A percentile compares a stretch with the other conserved stretches of the same genome.
Evolutionary conservation across 164 flowering plant genomes (phyloP).

Genomic region (Litsea cubeba): DNA sequence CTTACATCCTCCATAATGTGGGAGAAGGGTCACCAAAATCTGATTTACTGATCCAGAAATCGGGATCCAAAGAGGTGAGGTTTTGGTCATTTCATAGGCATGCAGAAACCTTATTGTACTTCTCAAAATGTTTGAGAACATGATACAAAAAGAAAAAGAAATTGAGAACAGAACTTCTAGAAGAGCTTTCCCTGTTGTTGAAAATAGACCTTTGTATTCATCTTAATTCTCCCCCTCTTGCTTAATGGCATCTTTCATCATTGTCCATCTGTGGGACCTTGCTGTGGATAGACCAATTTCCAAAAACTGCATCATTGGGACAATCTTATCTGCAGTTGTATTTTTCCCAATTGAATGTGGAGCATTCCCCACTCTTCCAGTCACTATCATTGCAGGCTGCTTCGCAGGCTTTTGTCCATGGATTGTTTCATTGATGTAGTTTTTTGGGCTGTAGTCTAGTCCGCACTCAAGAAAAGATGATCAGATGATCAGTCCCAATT

Average conservation of each 20-base stretch:
- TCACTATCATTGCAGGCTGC: not conserved
- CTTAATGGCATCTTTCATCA: not conserved
- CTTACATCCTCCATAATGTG: conserved; percentile 60
- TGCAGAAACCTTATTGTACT: not conserved
- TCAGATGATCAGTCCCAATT: not conserved
- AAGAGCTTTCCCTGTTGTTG: not conserved
- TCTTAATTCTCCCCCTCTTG: not conserved
- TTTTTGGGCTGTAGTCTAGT: too few species aligned
- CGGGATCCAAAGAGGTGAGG: conserved; percentile 54
- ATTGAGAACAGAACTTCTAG: not conserved
- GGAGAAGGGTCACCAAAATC: conserved; percentile 58
- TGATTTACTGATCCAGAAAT: conserved; percentile 33
- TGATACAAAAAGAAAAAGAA: too few species aligned
- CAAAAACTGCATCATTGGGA: too few species aligned
- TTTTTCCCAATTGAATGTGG: not conserved
- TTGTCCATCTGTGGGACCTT: not conserved
- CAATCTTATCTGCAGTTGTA: not conserved
- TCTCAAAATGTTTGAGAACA: not conserved
- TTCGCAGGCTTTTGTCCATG: not conserved
- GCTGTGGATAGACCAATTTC: too few species aligned
- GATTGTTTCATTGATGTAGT: too few species aligned
- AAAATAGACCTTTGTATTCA: not conserved
- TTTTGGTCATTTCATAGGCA: not conserved
- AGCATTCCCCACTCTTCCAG: not conserved
- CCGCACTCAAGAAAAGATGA: not conserved